Conservation (phyloP, 352 stramenopile genomes). For the Globisporangium iwayamae region DNA sequence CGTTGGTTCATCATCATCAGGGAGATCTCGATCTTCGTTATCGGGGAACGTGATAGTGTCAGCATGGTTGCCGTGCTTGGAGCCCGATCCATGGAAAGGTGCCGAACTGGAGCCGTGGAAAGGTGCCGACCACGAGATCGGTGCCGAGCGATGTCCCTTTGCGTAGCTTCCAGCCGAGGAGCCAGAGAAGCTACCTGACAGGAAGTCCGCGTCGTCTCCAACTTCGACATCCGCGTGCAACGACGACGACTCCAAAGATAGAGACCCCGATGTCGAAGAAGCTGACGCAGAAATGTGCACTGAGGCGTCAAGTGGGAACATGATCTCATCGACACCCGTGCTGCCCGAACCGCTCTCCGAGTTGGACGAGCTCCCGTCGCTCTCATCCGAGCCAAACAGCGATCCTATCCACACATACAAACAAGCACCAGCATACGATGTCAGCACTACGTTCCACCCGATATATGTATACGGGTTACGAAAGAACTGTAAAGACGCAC, state of each 20-base stretch:
- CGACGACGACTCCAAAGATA: neutral
- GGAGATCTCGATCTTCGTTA: neutral
- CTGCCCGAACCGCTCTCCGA: constrained; percentile 6
- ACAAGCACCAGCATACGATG: neutral
- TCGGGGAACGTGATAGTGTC: neutral
- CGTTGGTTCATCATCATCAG: too few relatives aligned
- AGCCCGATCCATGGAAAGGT: neutral
- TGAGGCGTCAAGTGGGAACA: neutral
- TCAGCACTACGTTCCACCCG: neutral
- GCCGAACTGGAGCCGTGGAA: neutral
- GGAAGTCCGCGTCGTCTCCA: constrained; percentile 1
- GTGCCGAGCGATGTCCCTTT: neutral
- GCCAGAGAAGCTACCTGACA: neutral
- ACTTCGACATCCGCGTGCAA: neutral
- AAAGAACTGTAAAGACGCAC: constrained; percentile 2
- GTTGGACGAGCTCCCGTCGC: constrained; percentile 3
- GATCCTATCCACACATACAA: constrained; percentile 7
- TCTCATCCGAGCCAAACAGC: constrained; percentile 3
- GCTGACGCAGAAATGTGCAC: neutral
- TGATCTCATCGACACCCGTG: neutral
- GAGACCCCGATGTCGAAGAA: neutral
- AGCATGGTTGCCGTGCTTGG: neutral
- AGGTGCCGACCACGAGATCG: neutral
- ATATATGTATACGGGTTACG: neutral
- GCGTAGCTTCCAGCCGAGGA: too few relatives aligned